phyloP scores from a whole-genome alignment of 2,329 filamentous ascomycete species.

The Leptoxyphium fumago region DNA sequence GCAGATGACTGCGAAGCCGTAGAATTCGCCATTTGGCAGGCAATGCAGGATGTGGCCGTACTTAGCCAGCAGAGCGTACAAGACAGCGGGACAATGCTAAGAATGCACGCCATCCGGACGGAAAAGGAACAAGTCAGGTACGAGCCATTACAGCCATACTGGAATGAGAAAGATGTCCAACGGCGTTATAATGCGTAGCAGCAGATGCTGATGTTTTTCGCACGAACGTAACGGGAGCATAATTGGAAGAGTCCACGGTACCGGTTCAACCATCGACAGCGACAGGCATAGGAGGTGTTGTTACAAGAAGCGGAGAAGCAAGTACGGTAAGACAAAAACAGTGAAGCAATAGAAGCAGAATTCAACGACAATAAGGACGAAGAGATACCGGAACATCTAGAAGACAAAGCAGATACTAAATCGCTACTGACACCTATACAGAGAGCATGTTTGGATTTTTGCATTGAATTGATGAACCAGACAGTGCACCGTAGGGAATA shows the following conservation, averaged over 20 bases:
- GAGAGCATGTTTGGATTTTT: not conserved
- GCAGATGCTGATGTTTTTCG: not conserved
- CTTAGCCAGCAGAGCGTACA: not conserved
- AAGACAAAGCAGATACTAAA: not conserved
- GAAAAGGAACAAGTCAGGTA: not conserved
- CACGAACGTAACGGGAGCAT: not conserved
- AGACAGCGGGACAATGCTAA: not conserved
- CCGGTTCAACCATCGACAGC: not conserved
- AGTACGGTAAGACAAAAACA: not conserved
- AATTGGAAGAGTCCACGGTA: not conserved
- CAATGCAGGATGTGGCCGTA: not conserved
- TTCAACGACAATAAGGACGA: not conserved
- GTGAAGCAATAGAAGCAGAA: not conserved
- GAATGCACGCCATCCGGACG: not conserved
- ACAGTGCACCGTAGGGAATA: not conserved
- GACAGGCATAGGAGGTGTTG: not conserved
- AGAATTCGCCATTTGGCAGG: not conserved
- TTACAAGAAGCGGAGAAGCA: not conserved
- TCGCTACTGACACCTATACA: not conserved
- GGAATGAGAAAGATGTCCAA: not conserved
- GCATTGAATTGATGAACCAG: not conserved
- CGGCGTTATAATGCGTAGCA: not conserved
- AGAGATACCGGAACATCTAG: not conserved
- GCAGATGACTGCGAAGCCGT: not conserved
- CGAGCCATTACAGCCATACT: not conserved